phyloP scores from a whole-genome alignment of 352 stramenopile genomes.

The Globisporangium viniferum region DNA sequence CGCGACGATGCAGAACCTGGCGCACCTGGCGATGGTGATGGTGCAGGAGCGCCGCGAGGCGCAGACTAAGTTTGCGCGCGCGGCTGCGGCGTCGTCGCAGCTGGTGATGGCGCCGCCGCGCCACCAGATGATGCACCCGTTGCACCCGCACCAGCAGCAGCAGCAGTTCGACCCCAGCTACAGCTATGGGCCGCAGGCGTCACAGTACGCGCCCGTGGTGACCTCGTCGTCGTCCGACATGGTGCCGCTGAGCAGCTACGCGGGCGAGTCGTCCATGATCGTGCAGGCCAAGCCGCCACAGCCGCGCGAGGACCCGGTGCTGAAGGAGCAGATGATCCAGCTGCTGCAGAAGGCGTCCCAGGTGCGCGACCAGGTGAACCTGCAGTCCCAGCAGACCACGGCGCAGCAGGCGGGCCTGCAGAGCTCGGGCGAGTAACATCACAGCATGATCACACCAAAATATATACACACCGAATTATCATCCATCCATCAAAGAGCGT shows the following conservation, averaged over 20 bases:
- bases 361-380: conserved; percentile 69
- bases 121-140: conserved; percentile 14
- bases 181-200: background rate
- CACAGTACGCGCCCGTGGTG: no score
- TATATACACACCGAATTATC: conserved; percentile 8
- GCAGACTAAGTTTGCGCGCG: conserved; percentile 44
- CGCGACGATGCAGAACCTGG: conserved; percentile 83
- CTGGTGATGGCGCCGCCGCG: conserved; percentile 34
- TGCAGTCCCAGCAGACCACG: conserved; percentile 51
- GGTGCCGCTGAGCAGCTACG: conserved; percentile 64
- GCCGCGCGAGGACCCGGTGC: conserved; percentile 59
- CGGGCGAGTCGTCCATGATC: conserved; percentile 36
- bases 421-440: conserved; percentile 63
- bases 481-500: background rate
- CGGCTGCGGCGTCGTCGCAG: conserved; percentile 38
- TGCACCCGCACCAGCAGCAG: conserved; percentile 14
- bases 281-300: conserved; percentile 32
- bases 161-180: conserved; percentile 14
- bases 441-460: background rate
- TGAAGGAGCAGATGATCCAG: conserved; percentile 88
- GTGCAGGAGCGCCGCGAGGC: conserved; percentile 80
- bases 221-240: conserved; percentile 49
- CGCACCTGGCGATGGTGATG: conserved; percentile 84
- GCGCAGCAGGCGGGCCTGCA: conserved; percentile 60
- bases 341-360: conserved; percentile 79